Evolutionary conservation across 192 early-diverging fungal species (phyloP).

Genomic region (Chytriomyces sp.): DNA sequence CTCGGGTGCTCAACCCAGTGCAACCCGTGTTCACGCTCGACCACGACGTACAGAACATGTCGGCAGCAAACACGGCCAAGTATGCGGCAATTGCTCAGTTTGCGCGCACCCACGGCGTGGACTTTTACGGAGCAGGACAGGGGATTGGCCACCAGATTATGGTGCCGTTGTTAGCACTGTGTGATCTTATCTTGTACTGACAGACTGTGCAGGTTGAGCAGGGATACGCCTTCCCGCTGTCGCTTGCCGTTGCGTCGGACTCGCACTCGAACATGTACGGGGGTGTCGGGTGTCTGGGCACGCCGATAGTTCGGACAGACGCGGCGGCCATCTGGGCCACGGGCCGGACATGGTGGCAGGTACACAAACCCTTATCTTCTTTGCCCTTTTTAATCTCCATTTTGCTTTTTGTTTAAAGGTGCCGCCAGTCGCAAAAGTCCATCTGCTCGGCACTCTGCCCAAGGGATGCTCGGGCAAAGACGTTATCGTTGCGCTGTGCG

Average conservation of each 20-base stretch:
- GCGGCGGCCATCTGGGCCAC: slow-evolving; percentile 99
- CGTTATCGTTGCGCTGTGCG: slow-evolving; percentile 93
- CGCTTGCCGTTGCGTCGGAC: slow-evolving; percentile 95
- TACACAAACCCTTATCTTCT: slow-evolving; percentile 33
- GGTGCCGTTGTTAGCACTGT: slow-evolving; percentile 43
- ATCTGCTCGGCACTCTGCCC: slow-evolving; percentile 77
- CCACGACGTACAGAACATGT: slow-evolving; percentile 98
- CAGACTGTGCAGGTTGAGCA: slow-evolving; percentile 62
- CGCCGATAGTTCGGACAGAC: slow-evolving; percentile 97
- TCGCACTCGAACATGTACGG: slow-evolving; percentile 99
- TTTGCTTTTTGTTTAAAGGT: background rate
- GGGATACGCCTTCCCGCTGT: slow-evolving; percentile 92
- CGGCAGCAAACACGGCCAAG: slow-evolving; percentile 86
- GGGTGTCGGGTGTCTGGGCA: slow-evolving; percentile 92
- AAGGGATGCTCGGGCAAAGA: slow-evolving; percentile 95
- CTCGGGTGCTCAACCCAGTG: slow-evolving; percentile 72
- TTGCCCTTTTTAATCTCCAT: background rate
- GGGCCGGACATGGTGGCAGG: slow-evolving; percentile 98
- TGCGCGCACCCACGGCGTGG: slow-evolving; percentile 77
- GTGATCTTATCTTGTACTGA: too few relatives aligned
- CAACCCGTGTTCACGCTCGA: slow-evolving; percentile 97
- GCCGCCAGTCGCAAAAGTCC: slow-evolving; percentile 91
- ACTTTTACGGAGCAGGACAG: slow-evolving; percentile 94
- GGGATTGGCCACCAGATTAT: slow-evolving; percentile 99
- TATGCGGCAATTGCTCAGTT: slow-evolving; percentile 85